These are phyloP conservation scores for Cutaneotrichosporon arboriforme DNA, from an alignment of 1,284 basidiomycete genomes.

Conservation along the genomic window DNA sequence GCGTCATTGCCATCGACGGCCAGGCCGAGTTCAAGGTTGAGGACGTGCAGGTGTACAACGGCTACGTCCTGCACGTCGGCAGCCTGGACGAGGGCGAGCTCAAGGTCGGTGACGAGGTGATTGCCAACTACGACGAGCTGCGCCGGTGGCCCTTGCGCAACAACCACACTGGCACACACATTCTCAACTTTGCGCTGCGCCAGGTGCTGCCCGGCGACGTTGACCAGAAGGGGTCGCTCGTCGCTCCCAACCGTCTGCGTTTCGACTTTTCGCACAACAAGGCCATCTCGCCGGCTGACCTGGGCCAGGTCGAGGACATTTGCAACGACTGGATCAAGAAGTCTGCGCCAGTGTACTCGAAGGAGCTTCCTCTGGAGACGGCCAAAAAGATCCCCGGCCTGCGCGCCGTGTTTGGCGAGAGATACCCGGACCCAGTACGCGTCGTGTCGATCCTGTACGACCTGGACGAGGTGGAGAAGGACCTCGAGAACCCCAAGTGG, in stretches of 20 bases:
- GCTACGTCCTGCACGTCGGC: slow-evolving; percentile 86
- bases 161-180: slow-evolving; percentile 98
- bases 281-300: slow-evolving; percentile 66
- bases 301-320: slow-evolving; percentile 76
- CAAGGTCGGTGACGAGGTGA: slow-evolving; percentile 62
- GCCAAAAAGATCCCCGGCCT: slow-evolving; percentile 87
- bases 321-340: slow-evolving; percentile 83
- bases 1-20: slow-evolving; percentile 88
- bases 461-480: slow-evolving; percentile 75
- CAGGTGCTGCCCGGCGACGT: slow-evolving; percentile 94
- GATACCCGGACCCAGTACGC: slow-evolving; percentile 94
- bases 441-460: slow-evolving; percentile 86
- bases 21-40: slow-evolving; percentile 87
- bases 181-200: slow-evolving; percentile 88
- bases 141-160: slow-evolving; percentile 92
- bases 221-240: slow-evolving; percentile 96
- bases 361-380: slow-evolving; percentile 74
- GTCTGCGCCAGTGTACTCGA: slow-evolving; percentile 81
- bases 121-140: slow-evolving; percentile 74
- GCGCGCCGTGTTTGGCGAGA: slow-evolving; percentile 94
- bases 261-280: slow-evolving; percentile 99
- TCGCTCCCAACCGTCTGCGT: slow-evolving; percentile 88
- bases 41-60: slow-evolving; percentile 82
- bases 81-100: slow-evolving; percentile 71
- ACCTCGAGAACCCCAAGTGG: slow-evolving; percentile 88